Evolutionary conservation across 441 rosid genomes (phyloP).

Genomic region (Caryocar brasiliense): DNA sequence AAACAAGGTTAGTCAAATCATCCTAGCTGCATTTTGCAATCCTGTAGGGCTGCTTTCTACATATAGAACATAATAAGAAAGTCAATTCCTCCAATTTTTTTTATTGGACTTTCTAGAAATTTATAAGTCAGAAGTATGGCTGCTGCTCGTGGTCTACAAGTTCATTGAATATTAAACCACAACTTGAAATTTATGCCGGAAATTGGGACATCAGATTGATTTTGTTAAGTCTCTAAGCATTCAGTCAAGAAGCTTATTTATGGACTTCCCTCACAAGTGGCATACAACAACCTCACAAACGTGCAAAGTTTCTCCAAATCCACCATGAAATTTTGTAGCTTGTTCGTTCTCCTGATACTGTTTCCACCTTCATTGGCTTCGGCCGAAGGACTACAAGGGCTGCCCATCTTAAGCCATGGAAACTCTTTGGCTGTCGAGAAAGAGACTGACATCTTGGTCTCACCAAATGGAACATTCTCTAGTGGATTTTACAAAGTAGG

Average conservation of each 20-base stretch:
- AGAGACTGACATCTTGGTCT: conserved; percentile 8
- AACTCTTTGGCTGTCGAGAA: conserved; percentile 9
- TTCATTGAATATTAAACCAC: neutral
- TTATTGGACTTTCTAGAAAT: neutral
- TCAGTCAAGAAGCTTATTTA: neutral
- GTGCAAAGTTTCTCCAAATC: neutral
- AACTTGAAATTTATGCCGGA: neutral
- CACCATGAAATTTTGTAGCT: conserved; percentile 1
- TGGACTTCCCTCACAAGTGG: too few species aligned
- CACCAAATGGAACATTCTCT: conserved; percentile 12
- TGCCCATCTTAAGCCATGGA: conserved; percentile 9
- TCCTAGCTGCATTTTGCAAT: too few species aligned
- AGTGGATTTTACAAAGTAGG: conserved; percentile 19
- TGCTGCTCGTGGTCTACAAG: neutral
- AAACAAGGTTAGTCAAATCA: too few species aligned
- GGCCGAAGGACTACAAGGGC: neutral
- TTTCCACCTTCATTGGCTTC: neutral
- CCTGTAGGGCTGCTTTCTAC: too few species aligned
- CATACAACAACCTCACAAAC: too few species aligned
- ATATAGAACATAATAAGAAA: too few species aligned
- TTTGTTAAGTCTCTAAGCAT: neutral
- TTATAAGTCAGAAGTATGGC: neutral
- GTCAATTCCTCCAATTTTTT: too few species aligned
- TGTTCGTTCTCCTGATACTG: conserved; percentile 2
- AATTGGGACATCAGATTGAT: neutral